phyloP scores from a whole-genome alignment of 345 rosid genomes.

The Euclidium syriacum region DNA sequence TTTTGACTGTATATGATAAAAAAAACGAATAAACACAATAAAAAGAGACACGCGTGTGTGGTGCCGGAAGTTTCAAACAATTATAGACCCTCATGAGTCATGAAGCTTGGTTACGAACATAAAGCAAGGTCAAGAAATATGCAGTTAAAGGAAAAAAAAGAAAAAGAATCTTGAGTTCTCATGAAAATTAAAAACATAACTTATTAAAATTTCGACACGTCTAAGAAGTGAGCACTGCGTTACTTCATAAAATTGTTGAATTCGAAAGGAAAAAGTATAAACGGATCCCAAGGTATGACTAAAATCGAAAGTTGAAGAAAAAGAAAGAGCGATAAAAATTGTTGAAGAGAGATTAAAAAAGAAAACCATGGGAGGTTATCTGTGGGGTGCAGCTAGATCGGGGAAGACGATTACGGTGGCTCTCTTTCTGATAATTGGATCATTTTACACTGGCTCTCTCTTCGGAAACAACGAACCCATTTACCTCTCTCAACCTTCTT shows the following conservation, averaged over 20 bases:
- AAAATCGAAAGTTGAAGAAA: neutral
- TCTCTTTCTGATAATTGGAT: conserved; percentile 62
- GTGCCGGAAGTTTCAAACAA: too few species aligned
- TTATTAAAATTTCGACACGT: conserved; percentile 1
- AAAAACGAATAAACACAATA: too few species aligned
- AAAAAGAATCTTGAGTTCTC: too few species aligned
- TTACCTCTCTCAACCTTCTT: conserved; percentile 35
- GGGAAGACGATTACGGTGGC: conserved; percentile 66
- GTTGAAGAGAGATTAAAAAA: neutral
- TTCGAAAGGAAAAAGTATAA: conserved; percentile 15
- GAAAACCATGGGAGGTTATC: conserved; percentile 47
- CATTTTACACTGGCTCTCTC: conserved; percentile 76
- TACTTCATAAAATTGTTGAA: neutral
- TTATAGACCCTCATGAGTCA: too few species aligned
- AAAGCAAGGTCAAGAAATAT: too few species aligned
- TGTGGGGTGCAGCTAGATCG: conserved; percentile 53
- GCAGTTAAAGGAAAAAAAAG: too few species aligned
- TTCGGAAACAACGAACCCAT: conserved; percentile 60
- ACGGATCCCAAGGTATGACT: conserved; percentile 12
- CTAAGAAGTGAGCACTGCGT: neutral
- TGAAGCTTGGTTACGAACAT: too few species aligned
- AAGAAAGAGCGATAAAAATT: neutral
- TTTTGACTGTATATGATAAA: too few species aligned
- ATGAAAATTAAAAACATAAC: too few species aligned
- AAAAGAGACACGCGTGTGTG: neutral